Evolutionary conservation across 305 asterid species (phyloP).

Genomic region (Nicotiana rustica): DNA sequence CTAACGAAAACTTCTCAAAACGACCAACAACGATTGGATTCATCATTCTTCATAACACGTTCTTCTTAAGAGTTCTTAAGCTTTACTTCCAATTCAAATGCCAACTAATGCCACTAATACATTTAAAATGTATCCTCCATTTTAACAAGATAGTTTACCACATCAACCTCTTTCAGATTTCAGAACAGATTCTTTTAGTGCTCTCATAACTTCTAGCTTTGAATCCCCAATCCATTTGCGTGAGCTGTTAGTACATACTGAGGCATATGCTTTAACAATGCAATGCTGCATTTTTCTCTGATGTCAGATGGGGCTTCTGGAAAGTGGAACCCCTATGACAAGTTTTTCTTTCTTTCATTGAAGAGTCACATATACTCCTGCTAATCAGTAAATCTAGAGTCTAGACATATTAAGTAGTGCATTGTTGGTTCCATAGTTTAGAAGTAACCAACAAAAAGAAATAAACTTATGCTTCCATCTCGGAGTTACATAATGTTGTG

Average conservation of each 20-base stretch:
- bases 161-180: constrained; percentile 24
- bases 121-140: not conserved
- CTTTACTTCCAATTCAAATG: not conserved
- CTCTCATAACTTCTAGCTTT: constrained; percentile 1
- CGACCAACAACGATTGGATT: not conserved
- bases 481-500: not conserved
- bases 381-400: constrained; percentile 25
- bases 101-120: constrained; percentile 6
- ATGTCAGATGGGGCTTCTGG: not conserved
- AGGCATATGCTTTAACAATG: constrained; percentile 9
- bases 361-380: not conserved
- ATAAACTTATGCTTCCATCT: not conserved
- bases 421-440: constrained; percentile 3
- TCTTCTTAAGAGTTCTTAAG: not conserved
- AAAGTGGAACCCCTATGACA: constrained; percentile 12
- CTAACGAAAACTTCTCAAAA: not conserved
- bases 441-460: constrained; percentile 11
- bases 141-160: constrained; percentile 18
- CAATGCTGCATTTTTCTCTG: not conserved
- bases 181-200: constrained; percentile 18
- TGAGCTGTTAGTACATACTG: constrained; percentile 18
- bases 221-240: not conserved
- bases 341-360: constrained; percentile 14
- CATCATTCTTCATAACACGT: not conserved
- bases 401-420: not conserved